These are phyloP conservation scores for Cichorium intybus DNA, from an alignment of 140 eudicot species.

Conservation along the genomic window DNA sequence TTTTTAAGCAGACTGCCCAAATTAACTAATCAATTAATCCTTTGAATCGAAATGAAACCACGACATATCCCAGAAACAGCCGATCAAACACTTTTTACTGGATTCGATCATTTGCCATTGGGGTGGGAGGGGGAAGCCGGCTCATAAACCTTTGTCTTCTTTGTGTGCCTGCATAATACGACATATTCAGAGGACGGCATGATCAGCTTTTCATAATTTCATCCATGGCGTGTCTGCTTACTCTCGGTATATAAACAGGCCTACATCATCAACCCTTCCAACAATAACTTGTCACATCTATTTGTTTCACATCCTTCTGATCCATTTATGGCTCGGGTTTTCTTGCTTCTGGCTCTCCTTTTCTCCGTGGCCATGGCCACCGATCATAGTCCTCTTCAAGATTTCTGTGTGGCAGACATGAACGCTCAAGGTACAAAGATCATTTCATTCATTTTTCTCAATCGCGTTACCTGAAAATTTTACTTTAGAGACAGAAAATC, in stretches of 20 bases:
- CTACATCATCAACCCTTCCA: background rate
- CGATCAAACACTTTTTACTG: background rate
- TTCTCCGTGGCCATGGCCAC: background rate
- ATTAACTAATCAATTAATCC: background rate
- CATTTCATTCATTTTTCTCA: background rate
- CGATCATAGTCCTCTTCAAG: constrained; percentile 32
- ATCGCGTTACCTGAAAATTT: background rate
- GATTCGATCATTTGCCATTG: background rate
- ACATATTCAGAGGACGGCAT: constrained; percentile 5
- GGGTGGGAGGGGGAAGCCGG: background rate
- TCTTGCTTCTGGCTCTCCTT: constrained; percentile 16
- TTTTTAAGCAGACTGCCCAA: background rate
- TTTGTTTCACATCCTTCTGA: background rate
- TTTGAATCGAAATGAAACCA: background rate
- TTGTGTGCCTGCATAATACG: background rate
- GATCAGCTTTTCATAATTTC: background rate
- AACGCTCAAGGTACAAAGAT: constrained; percentile 18
- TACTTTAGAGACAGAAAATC: background rate
- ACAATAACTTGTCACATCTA: background rate
- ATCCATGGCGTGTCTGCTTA: background rate
- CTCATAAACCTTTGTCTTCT: background rate
- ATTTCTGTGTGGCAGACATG: constrained; percentile 30
- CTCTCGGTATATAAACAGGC: constrained; percentile 5
- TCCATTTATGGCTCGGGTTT: constrained; percentile 27
- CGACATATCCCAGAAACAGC: background rate